Percentiles rank a stretch among this genome's conserved stretches.
Conservation (phyloP, 306 rosid genomes). For the Canavalia gladiata region DNA sequence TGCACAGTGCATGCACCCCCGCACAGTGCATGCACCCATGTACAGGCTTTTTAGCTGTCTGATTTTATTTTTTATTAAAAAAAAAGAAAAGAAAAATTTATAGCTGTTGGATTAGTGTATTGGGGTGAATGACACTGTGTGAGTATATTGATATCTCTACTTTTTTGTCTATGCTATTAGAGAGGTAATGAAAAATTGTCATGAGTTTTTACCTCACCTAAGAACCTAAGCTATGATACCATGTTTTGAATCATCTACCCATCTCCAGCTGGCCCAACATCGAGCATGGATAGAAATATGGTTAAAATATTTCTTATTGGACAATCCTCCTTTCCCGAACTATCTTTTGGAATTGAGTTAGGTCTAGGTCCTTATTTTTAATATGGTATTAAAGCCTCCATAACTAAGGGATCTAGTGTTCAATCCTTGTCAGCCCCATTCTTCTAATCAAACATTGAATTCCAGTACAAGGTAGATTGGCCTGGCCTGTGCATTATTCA, state of each 20-base stretch:
- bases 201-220: too few species aligned
- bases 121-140: too few species aligned
- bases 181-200: not conserved
- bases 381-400: not conserved
- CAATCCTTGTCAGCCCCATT: not conserved
- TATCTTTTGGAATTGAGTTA: not conserved
- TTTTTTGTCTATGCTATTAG: not conserved
- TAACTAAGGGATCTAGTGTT: not conserved
- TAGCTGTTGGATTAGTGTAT: too few species aligned
- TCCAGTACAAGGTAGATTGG: too few species aligned
- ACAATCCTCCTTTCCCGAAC: not conserved
- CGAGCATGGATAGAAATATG: not conserved
- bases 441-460: not conserved
- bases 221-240: not conserved
- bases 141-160: too few species aligned
- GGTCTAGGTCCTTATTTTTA: not conserved
- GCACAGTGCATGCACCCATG: too few species aligned
- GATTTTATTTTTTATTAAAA: too few species aligned
- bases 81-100: too few species aligned
- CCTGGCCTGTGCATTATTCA: not conserved
- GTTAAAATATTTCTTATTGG: not conserved
- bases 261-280: not conserved
- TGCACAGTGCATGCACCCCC: too few species aligned
- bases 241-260: not conserved
- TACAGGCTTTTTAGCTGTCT: too few species aligned